These are phyloP conservation scores for Komagataella kurtzmanii DNA, from an alignment of 805 yeast species.

Conservation along the genomic window DNA sequence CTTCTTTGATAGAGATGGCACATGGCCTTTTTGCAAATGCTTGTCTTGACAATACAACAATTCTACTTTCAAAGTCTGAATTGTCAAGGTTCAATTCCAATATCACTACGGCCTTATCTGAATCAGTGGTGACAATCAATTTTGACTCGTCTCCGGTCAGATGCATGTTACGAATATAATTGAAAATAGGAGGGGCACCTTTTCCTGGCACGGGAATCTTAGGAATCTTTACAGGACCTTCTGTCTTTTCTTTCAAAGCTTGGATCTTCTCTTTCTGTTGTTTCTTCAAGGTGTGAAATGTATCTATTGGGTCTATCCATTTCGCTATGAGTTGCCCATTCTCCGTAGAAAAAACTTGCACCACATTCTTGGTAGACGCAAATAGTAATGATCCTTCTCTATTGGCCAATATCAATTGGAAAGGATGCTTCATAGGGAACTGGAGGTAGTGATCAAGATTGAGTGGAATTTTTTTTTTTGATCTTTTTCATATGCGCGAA, in stretches of 20 bases:
- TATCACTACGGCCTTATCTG: slow-evolving; percentile 67
- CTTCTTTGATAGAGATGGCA: slow-evolving; percentile 47
- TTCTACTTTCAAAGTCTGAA: slow-evolving; percentile 19
- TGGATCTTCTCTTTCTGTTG: slow-evolving; percentile 23
- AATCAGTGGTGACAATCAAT: slow-evolving; percentile 63
- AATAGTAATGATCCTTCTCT: slow-evolving; percentile 33
- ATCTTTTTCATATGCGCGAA: background rate
- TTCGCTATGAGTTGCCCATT: slow-evolving; percentile 32
- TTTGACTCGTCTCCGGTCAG: slow-evolving; percentile 38
- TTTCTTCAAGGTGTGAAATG: slow-evolving; percentile 28
- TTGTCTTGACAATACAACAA: slow-evolving; percentile 52
- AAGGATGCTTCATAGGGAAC: slow-evolving; percentile 50
- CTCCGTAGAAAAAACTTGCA: slow-evolving; percentile 34
- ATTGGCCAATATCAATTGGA: slow-evolving; percentile 40
- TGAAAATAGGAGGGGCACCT: slow-evolving; percentile 56
- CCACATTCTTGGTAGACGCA: slow-evolving; percentile 42
- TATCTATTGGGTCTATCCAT: slow-evolving; percentile 52
- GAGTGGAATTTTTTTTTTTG: background rate
- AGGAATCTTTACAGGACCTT: slow-evolving; percentile 23
- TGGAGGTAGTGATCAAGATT: slow-evolving; percentile 2
- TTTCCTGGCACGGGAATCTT: slow-evolving; percentile 52
- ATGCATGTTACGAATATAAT: slow-evolving; percentile 52
- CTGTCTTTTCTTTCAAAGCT: slow-evolving; percentile 12
- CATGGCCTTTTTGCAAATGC: slow-evolving; percentile 89
- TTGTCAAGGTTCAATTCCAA: slow-evolving; percentile 25